Conservation (phyloP, 768 basidiomycete genomes). For the Mycena alexandri region DNA sequence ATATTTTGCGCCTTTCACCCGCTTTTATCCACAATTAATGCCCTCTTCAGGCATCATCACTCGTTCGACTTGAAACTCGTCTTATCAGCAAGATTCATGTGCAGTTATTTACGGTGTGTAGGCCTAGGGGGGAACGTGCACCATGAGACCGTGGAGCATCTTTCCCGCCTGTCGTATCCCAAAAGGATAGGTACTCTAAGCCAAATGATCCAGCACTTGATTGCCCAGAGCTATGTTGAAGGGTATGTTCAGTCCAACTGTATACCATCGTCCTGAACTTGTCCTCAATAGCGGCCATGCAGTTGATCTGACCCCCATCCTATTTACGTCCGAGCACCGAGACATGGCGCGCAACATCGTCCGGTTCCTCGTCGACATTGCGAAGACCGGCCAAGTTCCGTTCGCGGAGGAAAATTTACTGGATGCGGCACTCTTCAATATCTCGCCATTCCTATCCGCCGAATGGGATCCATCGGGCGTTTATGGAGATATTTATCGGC, state of each 20-base stretch:
- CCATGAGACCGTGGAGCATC: not conserved
- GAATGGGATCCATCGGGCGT: not conserved
- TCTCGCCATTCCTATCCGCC: not conserved
- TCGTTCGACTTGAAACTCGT: not conserved
- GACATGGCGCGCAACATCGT: not conserved
- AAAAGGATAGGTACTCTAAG: not conserved
- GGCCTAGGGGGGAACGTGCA: not conserved
- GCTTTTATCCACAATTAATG: not conserved
- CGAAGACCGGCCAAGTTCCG: not conserved
- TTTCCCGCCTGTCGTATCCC: not conserved
- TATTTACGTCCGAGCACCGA: not conserved
- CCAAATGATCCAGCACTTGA: not conserved
- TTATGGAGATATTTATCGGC: conserved; percentile 8
- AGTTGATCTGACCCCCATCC: not conserved
- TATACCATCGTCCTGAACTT: not conserved
- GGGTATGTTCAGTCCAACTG: conserved; percentile 1
- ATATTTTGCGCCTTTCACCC: no score
- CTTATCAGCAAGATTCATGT: not conserved
- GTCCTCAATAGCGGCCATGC: not conserved
- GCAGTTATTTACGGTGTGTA: conserved; percentile 5
- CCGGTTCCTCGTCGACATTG: not conserved
- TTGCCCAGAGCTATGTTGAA: not conserved
- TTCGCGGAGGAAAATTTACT: not conserved
- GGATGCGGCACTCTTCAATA: conserved; percentile 10
- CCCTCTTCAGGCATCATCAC: not conserved